These are phyloP conservation scores for Teunomyces pallodes DNA, from an alignment of 805 yeast species.

Conservation along the genomic window DNA sequence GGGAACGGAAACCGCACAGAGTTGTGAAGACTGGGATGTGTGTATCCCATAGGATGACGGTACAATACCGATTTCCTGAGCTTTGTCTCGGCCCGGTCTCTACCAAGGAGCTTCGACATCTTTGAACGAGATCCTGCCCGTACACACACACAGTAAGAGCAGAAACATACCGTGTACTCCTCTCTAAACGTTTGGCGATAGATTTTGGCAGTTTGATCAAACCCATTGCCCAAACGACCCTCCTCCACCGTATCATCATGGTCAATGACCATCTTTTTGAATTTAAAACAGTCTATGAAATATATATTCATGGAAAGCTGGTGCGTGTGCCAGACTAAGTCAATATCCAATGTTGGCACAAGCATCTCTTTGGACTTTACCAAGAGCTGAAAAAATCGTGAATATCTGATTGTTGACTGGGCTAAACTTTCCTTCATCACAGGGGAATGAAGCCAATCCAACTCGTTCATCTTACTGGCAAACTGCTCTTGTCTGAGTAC, in stretches of 20 bases:
- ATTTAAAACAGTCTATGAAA: constrained; percentile 8
- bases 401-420: constrained; percentile 17
- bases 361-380: constrained; percentile 6
- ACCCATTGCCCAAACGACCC: constrained; percentile 14
- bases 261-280: constrained; percentile 13
- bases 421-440: constrained; percentile 10
- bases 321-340: constrained; percentile 28
- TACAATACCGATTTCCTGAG: constrained; percentile 3
- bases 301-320: constrained; percentile 17
- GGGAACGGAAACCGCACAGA: constrained; percentile 9
- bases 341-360: constrained; percentile 28
- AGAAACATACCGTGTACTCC: constrained; percentile 20
- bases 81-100: neutral
- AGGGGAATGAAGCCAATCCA: constrained; percentile 18
- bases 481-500: constrained; percentile 22
- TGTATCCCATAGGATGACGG: constrained; percentile 7
- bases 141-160: constrained; percentile 13
- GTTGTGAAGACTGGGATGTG: constrained; percentile 15
- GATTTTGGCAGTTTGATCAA: constrained; percentile 14
- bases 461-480: constrained; percentile 17
- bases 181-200: constrained; percentile 13
- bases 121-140: constrained; percentile 5
- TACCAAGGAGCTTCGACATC: constrained; percentile 7
- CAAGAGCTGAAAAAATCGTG: constrained; percentile 13
- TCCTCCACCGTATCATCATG: constrained; percentile 27